These are phyloP conservation scores for Abortiporus biennis DNA, from an alignment of 1,284 basidiomycete genomes.

Conservation along the genomic window DNA sequence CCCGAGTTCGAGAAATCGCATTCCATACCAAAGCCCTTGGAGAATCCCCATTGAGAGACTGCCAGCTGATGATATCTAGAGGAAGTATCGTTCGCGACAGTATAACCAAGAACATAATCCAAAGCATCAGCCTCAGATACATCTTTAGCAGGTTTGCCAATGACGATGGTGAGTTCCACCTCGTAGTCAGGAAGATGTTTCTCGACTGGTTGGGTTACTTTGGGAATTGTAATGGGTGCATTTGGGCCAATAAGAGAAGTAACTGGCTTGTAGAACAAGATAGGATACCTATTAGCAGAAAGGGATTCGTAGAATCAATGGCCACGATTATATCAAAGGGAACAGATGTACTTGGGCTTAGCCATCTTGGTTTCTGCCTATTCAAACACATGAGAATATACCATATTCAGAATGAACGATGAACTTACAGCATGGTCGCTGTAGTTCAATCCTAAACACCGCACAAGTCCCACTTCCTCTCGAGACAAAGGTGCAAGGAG, in stretches of 20 bases:
- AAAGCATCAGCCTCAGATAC: conserved; percentile 73
- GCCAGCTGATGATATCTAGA: conserved; percentile 76
- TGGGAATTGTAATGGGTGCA: conserved; percentile 63
- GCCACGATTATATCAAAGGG: neutral
- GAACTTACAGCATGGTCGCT: conserved; percentile 66
- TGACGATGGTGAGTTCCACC: conserved; percentile 82
- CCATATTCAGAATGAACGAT: neutral
- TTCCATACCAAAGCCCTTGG: conserved; percentile 70
- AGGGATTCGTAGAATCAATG: neutral
- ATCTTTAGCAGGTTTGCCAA: conserved; percentile 75
- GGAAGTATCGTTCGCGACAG: conserved; percentile 74
- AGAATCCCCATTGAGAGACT: conserved; percentile 79
- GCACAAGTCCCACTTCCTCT: conserved; percentile 60
- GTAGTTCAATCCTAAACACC: conserved; percentile 80
- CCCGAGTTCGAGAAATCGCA: neutral
- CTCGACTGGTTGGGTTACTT: conserved; percentile 60
- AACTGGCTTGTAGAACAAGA: conserved; percentile 78
- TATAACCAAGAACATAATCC: conserved; percentile 80
- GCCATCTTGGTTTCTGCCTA: conserved; percentile 65
- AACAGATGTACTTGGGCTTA: conserved; percentile 47
- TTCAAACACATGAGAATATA: neutral
- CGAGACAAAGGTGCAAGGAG: conserved; percentile 67
- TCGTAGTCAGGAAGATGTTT: conserved; percentile 83
- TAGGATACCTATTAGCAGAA: conserved; percentile 46
- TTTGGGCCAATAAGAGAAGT: conserved; percentile 68